Percentiles rank a stretch among this genome's conserved stretches.
Evolutionary conservation across 371 early-diverging fungal species (phyloP).

Genomic region (Actinomucor elegans): DNA sequence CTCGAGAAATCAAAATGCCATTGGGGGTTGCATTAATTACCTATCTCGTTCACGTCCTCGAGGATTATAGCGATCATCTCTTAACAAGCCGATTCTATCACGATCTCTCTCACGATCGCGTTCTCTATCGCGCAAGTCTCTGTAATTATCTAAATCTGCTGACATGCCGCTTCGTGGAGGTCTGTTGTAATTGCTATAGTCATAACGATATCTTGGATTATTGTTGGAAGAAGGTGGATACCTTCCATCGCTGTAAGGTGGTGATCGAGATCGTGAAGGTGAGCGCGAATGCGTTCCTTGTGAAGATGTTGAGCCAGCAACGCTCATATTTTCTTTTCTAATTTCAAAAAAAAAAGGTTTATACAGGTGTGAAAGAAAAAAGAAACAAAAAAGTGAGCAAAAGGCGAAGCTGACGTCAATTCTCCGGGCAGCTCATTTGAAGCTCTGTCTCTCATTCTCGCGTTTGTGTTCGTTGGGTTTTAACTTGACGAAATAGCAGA

Average conservation of each 20-base stretch:
- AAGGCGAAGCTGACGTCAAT: constrained; percentile 16
- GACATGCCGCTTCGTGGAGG: constrained; percentile 36
- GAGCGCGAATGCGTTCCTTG: constrained; percentile 49
- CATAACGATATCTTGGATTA: constrained; percentile 46
- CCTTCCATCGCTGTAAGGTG: constrained; percentile 46
- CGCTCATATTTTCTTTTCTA: constrained; percentile 40
- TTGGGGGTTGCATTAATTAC: constrained; percentile 1
- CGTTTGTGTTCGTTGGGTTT: no score
- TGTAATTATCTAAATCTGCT: constrained; percentile 44
- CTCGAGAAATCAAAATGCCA: no score
- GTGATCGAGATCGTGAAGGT: constrained; percentile 50
- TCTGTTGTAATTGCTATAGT: constrained; percentile 37
- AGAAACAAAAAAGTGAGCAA: constrained; percentile 1
- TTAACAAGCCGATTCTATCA: constrained; percentile 30
- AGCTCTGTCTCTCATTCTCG: no score
- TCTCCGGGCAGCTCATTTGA: no score
- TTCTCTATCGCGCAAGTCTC: constrained; percentile 54
- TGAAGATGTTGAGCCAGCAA: constrained; percentile 53
- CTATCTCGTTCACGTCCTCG: constrained; percentile 38
- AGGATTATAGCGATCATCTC: constrained; percentile 46
- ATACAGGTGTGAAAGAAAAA: background rate
- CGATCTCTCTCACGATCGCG: constrained; percentile 51
- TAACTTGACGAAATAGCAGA: no score
- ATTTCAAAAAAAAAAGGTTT: background rate
- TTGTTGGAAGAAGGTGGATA: constrained; percentile 23